Conservation (phyloP, 2,329 filamentous ascomycete genomes). For the Stromatinia cepivora region DNA sequence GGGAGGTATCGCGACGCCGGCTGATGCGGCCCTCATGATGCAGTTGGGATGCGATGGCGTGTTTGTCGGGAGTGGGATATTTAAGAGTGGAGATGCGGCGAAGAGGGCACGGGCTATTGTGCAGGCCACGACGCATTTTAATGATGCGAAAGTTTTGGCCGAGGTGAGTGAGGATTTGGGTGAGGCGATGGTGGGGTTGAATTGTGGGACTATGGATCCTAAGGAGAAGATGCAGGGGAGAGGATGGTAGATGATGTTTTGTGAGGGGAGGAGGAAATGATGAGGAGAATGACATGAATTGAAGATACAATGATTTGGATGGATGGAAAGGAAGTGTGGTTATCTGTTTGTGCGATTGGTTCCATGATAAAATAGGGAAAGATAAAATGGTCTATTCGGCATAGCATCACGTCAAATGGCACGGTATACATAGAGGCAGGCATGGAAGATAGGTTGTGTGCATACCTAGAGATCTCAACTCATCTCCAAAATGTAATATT, state of each 20-base stretch:
- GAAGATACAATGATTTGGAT: background rate
- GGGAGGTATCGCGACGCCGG: slow-evolving; percentile 98
- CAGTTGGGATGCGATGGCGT: slow-evolving; percentile 97
- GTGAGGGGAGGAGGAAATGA: background rate
- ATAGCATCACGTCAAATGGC: background rate
- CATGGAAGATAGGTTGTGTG: background rate
- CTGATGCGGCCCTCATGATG: slow-evolving; percentile 98
- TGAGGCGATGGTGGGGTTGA: slow-evolving; percentile 98
- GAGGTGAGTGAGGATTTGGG: slow-evolving; percentile 85
- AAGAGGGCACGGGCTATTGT: slow-evolving; percentile 94
- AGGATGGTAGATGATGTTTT: slow-evolving; percentile 65
- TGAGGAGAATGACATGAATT: background rate
- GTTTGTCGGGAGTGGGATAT: slow-evolving; percentile 95
- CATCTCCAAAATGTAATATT: slow-evolving; percentile 13
- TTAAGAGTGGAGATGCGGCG: slow-evolving; percentile 90
- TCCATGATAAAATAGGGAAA: background rate
- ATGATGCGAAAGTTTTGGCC: slow-evolving; percentile 80
- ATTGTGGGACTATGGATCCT: slow-evolving; percentile 74
- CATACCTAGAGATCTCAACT: slow-evolving; percentile 16
- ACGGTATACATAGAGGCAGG: slow-evolving; percentile 1
- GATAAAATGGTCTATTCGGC: background rate
- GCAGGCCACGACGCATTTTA: slow-evolving; percentile 87
- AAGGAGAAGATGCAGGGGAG: slow-evolving; percentile 80
- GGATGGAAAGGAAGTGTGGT: background rate
- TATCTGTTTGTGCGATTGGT: background rate